Evolutionary conservation across 177 flowering plant genomes (phyloP), one percentile per base, ranked within the genome.

Genomic region (Tripterygium wilfordii): DNA sequence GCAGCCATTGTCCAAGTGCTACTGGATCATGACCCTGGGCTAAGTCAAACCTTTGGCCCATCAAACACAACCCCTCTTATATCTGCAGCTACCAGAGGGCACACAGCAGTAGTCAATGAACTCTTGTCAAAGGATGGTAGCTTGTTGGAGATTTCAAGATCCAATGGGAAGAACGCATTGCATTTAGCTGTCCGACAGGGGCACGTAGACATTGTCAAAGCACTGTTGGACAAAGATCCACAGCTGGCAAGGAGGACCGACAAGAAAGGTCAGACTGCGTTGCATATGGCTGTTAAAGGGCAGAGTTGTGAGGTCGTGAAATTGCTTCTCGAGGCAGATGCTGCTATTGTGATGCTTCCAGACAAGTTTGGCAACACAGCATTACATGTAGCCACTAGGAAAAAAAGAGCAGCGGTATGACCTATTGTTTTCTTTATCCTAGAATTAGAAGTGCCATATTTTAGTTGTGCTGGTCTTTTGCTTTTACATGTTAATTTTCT

Each of bases 211-310:
- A 58, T 80, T 61, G 79, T 78, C 25, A 67, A 62, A 50, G 74
- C 77, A 15, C 49, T 80, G 49, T 81, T 83, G 4, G 61, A 55
- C 26, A 78, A 65, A 55, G 84, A 78, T 67, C 71, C 87, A 24
- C 82, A 73, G 18, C 47, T 80, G 64, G 85, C 87, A 17, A 63
- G 80, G 42, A 64, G 76, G 48, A 78, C 66, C 38, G 90, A 83
- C 67, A 80, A 83, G 71, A 83, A 83, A 62, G 85, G 90, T 26
- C 90, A 80, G 49, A 83, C 87, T 27, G 82, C 90, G 16, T 51
- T 80, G 56, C 90, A 83, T 57, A 80, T 83, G 90, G 87, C 87
- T 53, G 90, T 76, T 18, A 83, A 80, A 68, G 90, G 90, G 43
- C 54, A 51, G 40, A 76, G 61, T 64, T 56, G 66, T 51, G 80